Conservation (phyloP, 306 rosid genomes). For the Quercus cerris region DNA sequence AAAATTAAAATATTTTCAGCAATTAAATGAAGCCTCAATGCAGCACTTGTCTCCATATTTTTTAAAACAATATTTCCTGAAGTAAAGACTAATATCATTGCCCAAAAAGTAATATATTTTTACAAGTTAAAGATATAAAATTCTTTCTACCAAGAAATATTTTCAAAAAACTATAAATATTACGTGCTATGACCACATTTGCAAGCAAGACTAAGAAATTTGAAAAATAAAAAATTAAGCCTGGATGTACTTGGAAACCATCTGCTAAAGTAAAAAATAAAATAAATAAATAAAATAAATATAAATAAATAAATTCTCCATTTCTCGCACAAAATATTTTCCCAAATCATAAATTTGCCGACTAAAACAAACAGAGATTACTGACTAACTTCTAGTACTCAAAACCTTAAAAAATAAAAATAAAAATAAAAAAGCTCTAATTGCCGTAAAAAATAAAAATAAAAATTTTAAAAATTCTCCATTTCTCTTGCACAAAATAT, state of each 20-base stretch:
- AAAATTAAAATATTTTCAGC: background rate
- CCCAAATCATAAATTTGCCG: background rate
- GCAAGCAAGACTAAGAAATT: too few relatives aligned
- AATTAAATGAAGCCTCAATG: background rate
- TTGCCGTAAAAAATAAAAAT: background rate
- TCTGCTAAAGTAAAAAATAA: too few relatives aligned
- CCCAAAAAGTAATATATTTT: background rate
- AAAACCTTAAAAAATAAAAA: background rate
- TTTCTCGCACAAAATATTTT: background rate
- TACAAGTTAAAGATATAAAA: too few relatives aligned
- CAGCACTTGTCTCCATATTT: background rate
- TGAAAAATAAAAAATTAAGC: too few relatives aligned
- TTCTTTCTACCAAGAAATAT: too few relatives aligned
- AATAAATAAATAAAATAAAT: too few relatives aligned
- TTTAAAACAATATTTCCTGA: background rate
- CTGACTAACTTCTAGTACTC: background rate
- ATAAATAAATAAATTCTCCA: background rate
- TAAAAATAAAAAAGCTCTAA: background rate
- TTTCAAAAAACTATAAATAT: too few relatives aligned
- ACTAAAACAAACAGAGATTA: background rate
- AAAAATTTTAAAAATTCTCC: background rate
- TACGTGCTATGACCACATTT: too few relatives aligned
- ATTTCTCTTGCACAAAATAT: background rate
- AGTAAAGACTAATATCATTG: background rate
- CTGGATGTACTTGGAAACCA: too few relatives aligned